These are phyloP conservation scores for Eucalyptus urophylla DNA, from an alignment of 345 rosid species.

Conservation along the genomic window DNA sequence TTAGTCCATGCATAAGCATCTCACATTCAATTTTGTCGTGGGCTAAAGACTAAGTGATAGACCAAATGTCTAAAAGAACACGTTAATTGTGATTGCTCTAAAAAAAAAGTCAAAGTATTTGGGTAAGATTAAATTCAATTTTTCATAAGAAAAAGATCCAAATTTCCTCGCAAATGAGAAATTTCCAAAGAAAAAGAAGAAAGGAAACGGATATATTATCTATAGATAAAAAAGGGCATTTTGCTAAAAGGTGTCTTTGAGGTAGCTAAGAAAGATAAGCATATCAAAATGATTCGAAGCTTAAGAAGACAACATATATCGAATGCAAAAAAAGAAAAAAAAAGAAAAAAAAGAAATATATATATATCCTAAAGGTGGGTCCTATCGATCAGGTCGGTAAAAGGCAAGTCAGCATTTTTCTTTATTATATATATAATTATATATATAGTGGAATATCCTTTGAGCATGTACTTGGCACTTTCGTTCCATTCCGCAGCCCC, in stretches of 20 bases:
- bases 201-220: too few relatives aligned
- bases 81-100: accelerated
- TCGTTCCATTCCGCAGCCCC: not conserved
- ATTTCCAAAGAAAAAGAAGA: too few relatives aligned
- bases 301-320: accelerated
- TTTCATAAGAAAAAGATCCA: accelerated
- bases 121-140: accelerated
- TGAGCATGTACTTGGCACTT: not conserved
- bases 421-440: not conserved
- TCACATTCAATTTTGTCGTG: too few relatives aligned
- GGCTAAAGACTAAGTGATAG: accelerated
- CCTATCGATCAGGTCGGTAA: not conserved
- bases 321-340: not conserved
- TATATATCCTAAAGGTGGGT: too few relatives aligned
- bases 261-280: too few relatives aligned
- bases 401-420: too few relatives aligned
- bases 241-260: accelerated
- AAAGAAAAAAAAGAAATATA: too few relatives aligned
- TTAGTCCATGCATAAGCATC: too few relatives aligned
- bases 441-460: not conserved
- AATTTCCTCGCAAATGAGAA: accelerated
- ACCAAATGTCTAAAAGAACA: accelerated
- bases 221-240: not conserved
- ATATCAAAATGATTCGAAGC: too few relatives aligned
- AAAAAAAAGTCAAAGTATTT: too few relatives aligned